Evolutionary conservation across 306 rosid genomes (phyloP).

Genomic region (Sphenostylis stenocarpa): DNA sequence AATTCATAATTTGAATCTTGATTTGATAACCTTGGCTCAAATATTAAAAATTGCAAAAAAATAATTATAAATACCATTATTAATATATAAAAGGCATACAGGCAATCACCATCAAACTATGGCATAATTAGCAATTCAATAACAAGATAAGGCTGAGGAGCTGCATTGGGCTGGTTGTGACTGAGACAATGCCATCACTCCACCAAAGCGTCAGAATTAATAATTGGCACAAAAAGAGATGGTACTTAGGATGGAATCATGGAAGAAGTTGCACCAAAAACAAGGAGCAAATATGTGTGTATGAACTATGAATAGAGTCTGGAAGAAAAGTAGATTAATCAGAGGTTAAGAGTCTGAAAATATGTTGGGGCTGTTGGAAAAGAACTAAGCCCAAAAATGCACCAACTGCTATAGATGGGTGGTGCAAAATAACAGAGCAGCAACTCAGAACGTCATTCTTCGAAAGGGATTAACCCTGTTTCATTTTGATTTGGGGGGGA

Average conservation of each 20-base stretch:
- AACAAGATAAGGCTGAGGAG: neutral
- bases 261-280: neutral
- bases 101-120: neutral
- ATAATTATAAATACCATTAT: neutral
- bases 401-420: neutral
- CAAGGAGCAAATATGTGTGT: neutral
- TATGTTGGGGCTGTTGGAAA: neutral
- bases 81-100: neutral
- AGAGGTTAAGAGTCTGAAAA: neutral
- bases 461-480: neutral
- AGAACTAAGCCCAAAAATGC: neutral
- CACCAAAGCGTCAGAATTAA: neutral
- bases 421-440: neutral
- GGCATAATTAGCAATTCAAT: neutral
- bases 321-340: neutral
- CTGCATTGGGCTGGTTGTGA: neutral
- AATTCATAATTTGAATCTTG: too few relatives aligned
- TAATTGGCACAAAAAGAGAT: neutral
- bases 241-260: neutral
- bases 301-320: conserved; percentile 1
- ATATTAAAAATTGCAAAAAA: neutral
- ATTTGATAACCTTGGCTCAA: neutral
- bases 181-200: neutral
- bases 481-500: neutral
- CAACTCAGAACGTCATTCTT: neutral